Conservation (phyloP, 805 yeast species). For the Sporopachydermia quercuum region DNA sequence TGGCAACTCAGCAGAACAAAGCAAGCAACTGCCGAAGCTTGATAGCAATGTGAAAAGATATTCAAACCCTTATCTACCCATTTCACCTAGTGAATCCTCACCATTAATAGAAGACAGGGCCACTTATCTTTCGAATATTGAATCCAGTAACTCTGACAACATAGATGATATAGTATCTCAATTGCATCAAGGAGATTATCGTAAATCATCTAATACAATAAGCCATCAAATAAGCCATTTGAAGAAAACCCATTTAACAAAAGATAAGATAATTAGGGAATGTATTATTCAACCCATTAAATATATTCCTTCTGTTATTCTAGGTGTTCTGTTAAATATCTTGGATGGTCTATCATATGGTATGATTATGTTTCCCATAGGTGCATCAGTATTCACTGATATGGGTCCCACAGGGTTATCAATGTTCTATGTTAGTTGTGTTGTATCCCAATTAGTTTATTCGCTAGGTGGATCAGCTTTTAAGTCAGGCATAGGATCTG, state of each 20-base stretch:
- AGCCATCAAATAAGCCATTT: slow-evolving; percentile 2
- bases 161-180: not conserved
- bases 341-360: slow-evolving; percentile 93
- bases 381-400: slow-evolving; percentile 59
- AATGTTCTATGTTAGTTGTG: slow-evolving; percentile 84
- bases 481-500: slow-evolving; percentile 86
- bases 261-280: slow-evolving; percentile 12
- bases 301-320: slow-evolving; percentile 64
- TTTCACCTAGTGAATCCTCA: not conserved
- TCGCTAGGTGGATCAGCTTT: slow-evolving; percentile 88
- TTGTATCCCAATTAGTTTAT: slow-evolving; percentile 78
- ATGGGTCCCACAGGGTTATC: slow-evolving; percentile 85
- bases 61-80: not conserved
- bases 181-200: not conserved
- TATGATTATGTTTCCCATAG: slow-evolving; percentile 91
- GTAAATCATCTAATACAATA: slow-evolving; percentile 2
- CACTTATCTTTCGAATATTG: not conserved
- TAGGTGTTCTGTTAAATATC: slow-evolving; percentile 75
- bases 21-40: not conserved
- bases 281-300: slow-evolving; percentile 25
- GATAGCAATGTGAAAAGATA: not conserved
- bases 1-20: too few relatives aligned
- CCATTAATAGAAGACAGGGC: not conserved
- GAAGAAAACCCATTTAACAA: slow-evolving; percentile 9
- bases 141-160: not conserved